These are phyloP conservation scores for Lactifluus hygrophoroides DNA, from an alignment of 768 basidiomycete genomes.

Conservation along the genomic window DNA sequence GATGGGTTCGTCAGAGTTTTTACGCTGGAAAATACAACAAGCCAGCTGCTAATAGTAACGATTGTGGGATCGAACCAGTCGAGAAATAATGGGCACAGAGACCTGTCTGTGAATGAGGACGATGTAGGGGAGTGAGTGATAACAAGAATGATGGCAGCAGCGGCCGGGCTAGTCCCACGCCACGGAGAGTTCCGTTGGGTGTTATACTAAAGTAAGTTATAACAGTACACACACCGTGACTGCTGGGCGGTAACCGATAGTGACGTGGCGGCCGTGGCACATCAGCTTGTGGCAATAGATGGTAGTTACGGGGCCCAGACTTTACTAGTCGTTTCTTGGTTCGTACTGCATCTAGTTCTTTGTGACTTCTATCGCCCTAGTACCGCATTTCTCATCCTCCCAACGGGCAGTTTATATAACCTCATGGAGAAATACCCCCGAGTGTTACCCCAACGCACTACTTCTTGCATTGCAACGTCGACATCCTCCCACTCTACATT, in stretches of 20 bases:
- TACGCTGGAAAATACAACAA: neutral
- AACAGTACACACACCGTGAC: too few species aligned
- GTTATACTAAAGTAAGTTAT: too few species aligned
- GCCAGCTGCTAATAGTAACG: neutral
- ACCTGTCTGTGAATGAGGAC: constrained; percentile 11
- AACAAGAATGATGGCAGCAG: too few species aligned
- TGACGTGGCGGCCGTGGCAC: too few species aligned
- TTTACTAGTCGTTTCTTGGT: too few species aligned
- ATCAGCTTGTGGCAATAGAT: too few species aligned
- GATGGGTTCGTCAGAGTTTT: neutral
- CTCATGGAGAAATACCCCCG: constrained; percentile 71
- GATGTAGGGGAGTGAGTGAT: neutral
- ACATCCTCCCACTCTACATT: constrained; percentile 77
- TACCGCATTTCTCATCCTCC: constrained; percentile 25
- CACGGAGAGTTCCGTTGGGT: too few species aligned
- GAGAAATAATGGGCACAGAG: neutral
- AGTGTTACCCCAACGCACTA: constrained; percentile 67
- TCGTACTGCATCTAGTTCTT: too few species aligned
- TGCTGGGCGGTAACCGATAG: too few species aligned
- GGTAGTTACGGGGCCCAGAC: too few species aligned
- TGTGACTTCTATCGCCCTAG: neutral
- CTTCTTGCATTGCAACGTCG: constrained; percentile 48
- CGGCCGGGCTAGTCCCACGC: too few species aligned
- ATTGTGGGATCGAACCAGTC: constrained; percentile 3
- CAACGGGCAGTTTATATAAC: constrained; percentile 60